Base-by-base conservation (phyloP, 208 protist genomes). In the Leishmania tropica region DNA sequence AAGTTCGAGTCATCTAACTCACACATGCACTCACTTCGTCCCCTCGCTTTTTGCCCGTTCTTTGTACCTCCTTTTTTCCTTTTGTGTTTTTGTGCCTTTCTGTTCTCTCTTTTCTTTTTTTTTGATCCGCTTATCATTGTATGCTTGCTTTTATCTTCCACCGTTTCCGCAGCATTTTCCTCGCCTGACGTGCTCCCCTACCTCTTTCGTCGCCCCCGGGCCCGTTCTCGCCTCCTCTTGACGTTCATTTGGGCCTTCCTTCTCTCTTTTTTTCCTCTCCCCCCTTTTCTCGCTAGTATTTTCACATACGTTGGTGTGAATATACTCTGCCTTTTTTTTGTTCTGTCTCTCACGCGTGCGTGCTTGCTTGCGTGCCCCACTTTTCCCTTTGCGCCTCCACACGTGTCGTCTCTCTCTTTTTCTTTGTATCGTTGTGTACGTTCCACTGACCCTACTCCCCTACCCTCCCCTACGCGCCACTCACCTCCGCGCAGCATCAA, bases 271-370 rank as follows among this genome's bases (percentile, higher is more conserved):
- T n/a, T 35, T 65, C 2, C 15, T 37, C 28, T 65, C 28, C 2
- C 28, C 24, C n/a, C 0, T 10, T n/a, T 28, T 60, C 21, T 19
- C 13, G 13, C 48, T 6, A 40, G 64, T 42, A 28, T 40, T 47
- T 31, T 13, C 37, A 48, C 65, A 19, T 68, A 68, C 28, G 35
- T 68, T 1, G 54, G 54, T 28, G 54, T 60, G 21, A 68, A 5
- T 45, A 21, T 51, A 45, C 40, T 58, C n/a, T 82, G 7, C 68
- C 35, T 78, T 76, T 74, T 53, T 54, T 42, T 70, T 60, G 28
- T 60, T 56, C 19, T 64, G 42, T 28, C 51, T 19, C 8, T 72
- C 15, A 47, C 35, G 19, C 7, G 65, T 37, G 37, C 42, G 4
- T 45, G 37, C 65, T 40, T n/a, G 19, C 37, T 54, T 40, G 68